phyloP scores from a whole-genome alignment of 176 grass and related monocot species.

The Oryza glaberrima region DNA sequence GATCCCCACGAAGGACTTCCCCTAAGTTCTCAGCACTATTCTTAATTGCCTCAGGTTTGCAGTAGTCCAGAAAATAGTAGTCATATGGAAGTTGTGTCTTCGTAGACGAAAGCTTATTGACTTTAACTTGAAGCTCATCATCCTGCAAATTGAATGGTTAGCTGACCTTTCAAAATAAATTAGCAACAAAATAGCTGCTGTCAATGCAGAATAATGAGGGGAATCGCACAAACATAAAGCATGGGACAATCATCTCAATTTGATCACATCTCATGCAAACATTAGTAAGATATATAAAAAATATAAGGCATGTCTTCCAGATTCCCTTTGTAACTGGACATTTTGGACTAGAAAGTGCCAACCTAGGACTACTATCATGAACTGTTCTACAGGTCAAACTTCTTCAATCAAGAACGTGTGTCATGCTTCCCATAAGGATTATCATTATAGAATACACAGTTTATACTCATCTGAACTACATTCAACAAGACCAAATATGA shows the following conservation, averaged over 20 bases:
- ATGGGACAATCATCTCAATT: slow-evolving; percentile 8
- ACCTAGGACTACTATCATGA: background rate
- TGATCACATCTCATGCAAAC: slow-evolving; percentile 5
- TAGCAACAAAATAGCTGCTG: background rate
- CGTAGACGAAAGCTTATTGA: slow-evolving; percentile 82
- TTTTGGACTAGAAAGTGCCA: background rate
- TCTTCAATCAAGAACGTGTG: slow-evolving; percentile 9
- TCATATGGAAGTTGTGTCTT: slow-evolving; percentile 90
- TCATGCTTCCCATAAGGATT: background rate
- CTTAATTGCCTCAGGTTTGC: slow-evolving; percentile 65
- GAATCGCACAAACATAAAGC: background rate
- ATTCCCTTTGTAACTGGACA: background rate
- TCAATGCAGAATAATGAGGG: background rate
- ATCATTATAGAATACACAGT: background rate
- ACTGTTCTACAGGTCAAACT: background rate
- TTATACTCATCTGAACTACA: slow-evolving; percentile 4
- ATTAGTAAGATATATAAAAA: background rate
- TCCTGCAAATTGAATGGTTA: slow-evolving; percentile 42
- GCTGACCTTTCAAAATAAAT: background rate
- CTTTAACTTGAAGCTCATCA: slow-evolving; percentile 85
- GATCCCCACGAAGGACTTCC: slow-evolving; percentile 87
- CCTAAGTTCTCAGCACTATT: slow-evolving; percentile 86
- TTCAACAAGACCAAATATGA: slow-evolving; percentile 16
- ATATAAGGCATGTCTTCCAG: background rate
- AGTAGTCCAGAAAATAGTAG: slow-evolving; percentile 89